These are phyloP conservation scores for Colletotrichum paranaense DNA, from an alignment of 2,329 filamentous ascomycete species.

Conservation along the genomic window DNA sequence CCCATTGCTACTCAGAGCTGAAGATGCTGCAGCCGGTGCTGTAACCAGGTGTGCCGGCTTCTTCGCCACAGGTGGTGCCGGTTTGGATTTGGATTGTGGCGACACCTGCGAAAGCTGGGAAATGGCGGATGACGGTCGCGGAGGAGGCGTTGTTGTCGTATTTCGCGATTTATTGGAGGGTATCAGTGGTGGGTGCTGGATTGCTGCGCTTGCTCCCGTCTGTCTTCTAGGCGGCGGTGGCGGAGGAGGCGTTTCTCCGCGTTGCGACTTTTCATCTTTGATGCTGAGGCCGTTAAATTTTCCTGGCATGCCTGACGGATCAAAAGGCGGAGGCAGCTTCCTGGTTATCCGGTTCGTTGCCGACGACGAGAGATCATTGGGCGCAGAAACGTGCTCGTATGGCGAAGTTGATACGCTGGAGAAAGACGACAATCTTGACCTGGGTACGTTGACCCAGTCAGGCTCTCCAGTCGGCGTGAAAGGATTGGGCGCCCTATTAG, in stretches of 20 bases:
- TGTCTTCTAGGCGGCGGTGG: constrained; percentile 59
- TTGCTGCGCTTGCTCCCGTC: constrained; percentile 31
- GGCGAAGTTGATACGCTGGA: constrained; percentile 70
- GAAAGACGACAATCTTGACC: constrained; percentile 63
- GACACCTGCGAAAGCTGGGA: constrained; percentile 49
- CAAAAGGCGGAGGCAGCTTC: constrained; percentile 64
- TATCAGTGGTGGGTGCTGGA: constrained; percentile 30
- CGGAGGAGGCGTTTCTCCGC: constrained; percentile 54
- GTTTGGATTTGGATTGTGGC: constrained; percentile 48
- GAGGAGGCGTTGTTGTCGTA: constrained; percentile 42
- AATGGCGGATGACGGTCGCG: constrained; percentile 47
- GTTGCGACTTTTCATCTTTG: constrained; percentile 51
- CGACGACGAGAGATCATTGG: constrained; percentile 57
- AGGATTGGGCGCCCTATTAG: constrained; percentile 81
- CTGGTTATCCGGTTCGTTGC: constrained; percentile 58
- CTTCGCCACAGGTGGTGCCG: constrained; percentile 68
- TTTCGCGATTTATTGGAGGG: constrained; percentile 19
- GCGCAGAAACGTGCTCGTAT: constrained; percentile 67
- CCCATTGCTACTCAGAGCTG: constrained; percentile 36
- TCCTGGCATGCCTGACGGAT: constrained; percentile 57
- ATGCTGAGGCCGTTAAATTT: constrained; percentile 58
- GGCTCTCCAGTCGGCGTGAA: constrained; percentile 79
- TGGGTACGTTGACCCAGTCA: constrained; percentile 82
- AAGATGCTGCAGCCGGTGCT: constrained; percentile 43
- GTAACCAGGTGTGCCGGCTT: constrained; percentile 69